Conservation (phyloP, 2,329 filamentous ascomycete genomes). For the Metarhizium rileyi region DNA sequence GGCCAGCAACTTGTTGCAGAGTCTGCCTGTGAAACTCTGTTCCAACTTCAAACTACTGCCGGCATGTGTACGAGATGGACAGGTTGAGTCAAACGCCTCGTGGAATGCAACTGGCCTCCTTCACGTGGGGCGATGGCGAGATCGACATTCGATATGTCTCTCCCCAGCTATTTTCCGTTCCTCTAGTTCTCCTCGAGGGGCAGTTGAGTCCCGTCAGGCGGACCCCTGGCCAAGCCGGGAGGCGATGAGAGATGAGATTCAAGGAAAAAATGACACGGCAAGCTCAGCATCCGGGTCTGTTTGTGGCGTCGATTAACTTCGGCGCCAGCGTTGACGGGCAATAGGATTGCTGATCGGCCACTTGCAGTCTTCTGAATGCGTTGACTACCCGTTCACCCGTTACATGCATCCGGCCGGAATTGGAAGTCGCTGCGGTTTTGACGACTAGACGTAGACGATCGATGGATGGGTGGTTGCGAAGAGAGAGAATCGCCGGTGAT, state of each 20-base stretch:
- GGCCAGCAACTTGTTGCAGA: background rate
- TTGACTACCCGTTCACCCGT: background rate
- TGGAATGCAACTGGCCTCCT: background rate
- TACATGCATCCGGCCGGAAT: background rate
- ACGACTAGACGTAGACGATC: no score
- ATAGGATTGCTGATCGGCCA: no score
- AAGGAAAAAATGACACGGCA: no score
- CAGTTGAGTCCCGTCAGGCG: no score
- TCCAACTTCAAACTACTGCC: background rate
- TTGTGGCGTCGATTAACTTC: background rate
- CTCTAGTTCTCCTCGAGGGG: no score
- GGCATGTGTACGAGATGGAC: background rate
- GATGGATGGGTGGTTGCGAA: no score
- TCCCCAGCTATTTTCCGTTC: no score
- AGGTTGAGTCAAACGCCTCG: background rate
- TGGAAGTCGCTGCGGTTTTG: background rate
- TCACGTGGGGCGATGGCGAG: background rate
- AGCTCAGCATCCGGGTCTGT: background rate
- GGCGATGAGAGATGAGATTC: no score
- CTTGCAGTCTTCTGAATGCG: no score
- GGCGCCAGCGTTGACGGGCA: no score
- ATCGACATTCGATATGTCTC: background rate
- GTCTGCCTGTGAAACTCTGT: background rate
- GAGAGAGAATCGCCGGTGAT: no score
- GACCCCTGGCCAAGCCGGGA: no score